phyloP scores from a whole-genome alignment of 495 filamentous ascomycete species.

The Penicillium subrubescens region DNA sequence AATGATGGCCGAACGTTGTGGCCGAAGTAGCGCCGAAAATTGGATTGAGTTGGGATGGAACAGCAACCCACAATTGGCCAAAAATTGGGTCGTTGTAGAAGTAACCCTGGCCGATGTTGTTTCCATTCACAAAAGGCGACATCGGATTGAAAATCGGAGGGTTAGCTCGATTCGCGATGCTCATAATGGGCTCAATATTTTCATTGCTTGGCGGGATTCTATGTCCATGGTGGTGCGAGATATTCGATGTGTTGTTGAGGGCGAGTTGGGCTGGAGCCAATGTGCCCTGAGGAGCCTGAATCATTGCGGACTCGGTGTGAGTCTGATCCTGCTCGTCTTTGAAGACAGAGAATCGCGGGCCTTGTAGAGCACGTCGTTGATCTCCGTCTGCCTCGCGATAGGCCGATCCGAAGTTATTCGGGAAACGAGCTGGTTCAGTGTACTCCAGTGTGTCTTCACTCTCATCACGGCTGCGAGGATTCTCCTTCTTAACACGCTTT shows the following conservation, averaged over 20 bases:
- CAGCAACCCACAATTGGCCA: too few relatives aligned
- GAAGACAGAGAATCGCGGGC: constrained; percentile 39
- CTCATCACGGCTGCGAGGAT: constrained; percentile 3
- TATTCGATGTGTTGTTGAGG: constrained; percentile 23
- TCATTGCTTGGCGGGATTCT: constrained; percentile 34
- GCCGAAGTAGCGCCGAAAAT: constrained; percentile 33
- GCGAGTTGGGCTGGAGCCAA: constrained; percentile 28
- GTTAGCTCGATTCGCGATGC: constrained; percentile 36
- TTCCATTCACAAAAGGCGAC: constrained; percentile 32
- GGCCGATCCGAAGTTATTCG: constrained; percentile 2
- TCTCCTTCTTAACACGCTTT: constrained; percentile 25
- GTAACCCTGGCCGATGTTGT: constrained; percentile 1
- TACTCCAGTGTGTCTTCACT: not conserved
- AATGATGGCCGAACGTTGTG: constrained; percentile 17
- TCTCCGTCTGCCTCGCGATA: constrained; percentile 34
- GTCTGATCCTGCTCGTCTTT: constrained; percentile 26
- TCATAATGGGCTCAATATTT: constrained; percentile 49
- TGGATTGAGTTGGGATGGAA: constrained; percentile 40
- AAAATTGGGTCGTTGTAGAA: too few relatives aligned
- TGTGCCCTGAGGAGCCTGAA: constrained; percentile 16
- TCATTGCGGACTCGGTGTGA: too few relatives aligned
- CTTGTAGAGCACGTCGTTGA: constrained; percentile 27
- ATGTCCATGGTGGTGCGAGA: constrained; percentile 13
- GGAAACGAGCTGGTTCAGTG: not conserved
- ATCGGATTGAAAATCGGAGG: constrained; percentile 28